Evolutionary conservation across 1,284 basidiomycete species (phyloP).

Genomic region (Volvariella volvacea): DNA sequence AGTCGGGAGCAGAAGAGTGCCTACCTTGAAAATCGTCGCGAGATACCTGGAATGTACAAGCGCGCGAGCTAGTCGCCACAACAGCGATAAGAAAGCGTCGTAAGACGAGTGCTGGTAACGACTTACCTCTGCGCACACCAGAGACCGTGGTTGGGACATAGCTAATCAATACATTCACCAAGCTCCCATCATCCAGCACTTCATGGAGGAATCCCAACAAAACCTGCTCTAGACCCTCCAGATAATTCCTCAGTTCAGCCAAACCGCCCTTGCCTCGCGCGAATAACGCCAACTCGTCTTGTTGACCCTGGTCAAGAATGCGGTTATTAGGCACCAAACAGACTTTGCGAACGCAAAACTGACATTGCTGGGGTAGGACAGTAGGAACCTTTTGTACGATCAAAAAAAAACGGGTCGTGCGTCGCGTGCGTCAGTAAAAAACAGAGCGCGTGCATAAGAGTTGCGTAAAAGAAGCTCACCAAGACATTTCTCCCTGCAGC

Average conservation of each 20-base stretch:
- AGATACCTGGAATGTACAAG: conserved; percentile 39
- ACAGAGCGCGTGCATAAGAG: too few species aligned
- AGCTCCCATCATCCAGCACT: conserved; percentile 22
- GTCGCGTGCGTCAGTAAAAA: too few species aligned
- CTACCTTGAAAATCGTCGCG: conserved; percentile 35
- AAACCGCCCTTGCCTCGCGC: conserved; percentile 31
- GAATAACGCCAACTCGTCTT: conserved; percentile 28
- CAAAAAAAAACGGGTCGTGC: too few species aligned
- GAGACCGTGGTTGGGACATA: conserved; percentile 33
- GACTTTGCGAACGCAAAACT: neutral
- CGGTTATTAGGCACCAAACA: neutral
- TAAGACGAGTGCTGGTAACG: neutral
- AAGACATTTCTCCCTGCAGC: too few species aligned
- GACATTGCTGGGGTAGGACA: too few species aligned
- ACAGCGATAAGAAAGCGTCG: neutral
- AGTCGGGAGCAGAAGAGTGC: conserved; percentile 14
- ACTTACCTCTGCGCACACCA: conserved; percentile 32
- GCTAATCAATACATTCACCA: conserved; percentile 33
- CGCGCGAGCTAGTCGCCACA: conserved; percentile 26
- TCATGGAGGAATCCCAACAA: conserved; percentile 32
- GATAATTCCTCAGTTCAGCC: conserved; percentile 32
- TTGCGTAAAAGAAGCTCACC: too few species aligned
- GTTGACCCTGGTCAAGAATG: conserved; percentile 9
- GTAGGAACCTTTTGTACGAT: too few species aligned
- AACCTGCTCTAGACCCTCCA: conserved; percentile 27